Base-by-base conservation (phyloP, 257 asterid species). In the Solanum tarijense region DNA sequence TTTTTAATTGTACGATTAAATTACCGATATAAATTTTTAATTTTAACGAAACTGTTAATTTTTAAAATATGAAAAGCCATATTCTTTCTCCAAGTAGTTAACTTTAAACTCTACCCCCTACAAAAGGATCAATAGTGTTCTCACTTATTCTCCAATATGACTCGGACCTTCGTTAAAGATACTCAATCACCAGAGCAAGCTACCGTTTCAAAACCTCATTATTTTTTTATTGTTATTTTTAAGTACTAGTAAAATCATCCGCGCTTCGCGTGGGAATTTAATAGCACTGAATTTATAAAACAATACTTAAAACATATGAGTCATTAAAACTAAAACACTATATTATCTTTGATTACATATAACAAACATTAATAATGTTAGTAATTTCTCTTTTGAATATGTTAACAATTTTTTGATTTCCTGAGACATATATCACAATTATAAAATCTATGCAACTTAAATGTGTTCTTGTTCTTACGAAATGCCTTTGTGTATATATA, bases 21-120 rank as follows among this genome's bases (percentile, higher is more conserved):
- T 78, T 7, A 1, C 0, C 12, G 12, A 20, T 39, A 38, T 75
- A 23, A 38, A 38, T 3, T 11, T n/a, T 76, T 76, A 12, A 23
- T 7, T 12, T 6, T 21, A 11, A 39, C 1, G 3, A 78, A 7
- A 12, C 2, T 23, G 2, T 39, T 25, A 32, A 32, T 4, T 71
- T 75, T 21, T 16, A 3, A 38, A 74, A 36, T n/a, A 74, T 74
- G 7, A 12, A 6, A 74, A 35, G 6, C 6, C 31, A 10, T 74
- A 5, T 38, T 76, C 12, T 35, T 14, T 35, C 3, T 16, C n/a
- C 25, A 2, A 18, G 4, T 18, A 36, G 11, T 65, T 25, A 4
- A 10, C 14, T 65, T 27, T 27, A 5, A 9, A 12, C 9, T 1
- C 35, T 12, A 43, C 16, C 7, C 2, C 0, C 1, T 0, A 12